Evolutionary conservation across 306 rosid species (phyloP), one percentile per base, ranked within the genome.

Genomic region (Dryas alaskensis): DNA sequence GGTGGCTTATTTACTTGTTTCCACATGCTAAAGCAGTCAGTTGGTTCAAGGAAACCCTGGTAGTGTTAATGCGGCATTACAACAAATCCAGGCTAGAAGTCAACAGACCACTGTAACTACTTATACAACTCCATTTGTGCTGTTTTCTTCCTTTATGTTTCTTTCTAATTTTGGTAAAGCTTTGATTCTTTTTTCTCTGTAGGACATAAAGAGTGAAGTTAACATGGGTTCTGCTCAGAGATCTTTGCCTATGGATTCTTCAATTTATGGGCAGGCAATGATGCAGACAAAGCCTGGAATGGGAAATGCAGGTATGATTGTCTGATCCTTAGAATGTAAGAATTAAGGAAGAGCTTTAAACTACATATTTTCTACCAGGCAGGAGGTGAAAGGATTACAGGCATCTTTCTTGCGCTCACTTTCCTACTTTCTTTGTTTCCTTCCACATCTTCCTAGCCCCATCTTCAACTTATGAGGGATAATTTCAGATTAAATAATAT

Each of bases 201-300:
- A 90, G 86, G 98, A 89, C 39, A 82, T 87, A 76, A 93, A 93
- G 88, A 22, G 80, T 53, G 98, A 93, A 65, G 88, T 86, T 77
- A 87, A 79, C 85, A 86, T 90, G 83, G 85, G 89, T 71, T 66
- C 87, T 42, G 77, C 84, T 81, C 98, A 86, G 84, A 83, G 97
- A 83, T 87, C 97, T 73, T 71, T 88, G 85, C 89, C 98, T 37
- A 78, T 87, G 90, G 98, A 93, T 80, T 80, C 94, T 76, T 86
- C 96, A 78, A 82, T 90, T 54, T 93, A 93, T 76, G 96, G 89
- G 51, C 93, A 86, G 80, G 93, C 92, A 66, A 86, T 85, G 80
- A 81, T 87, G 89, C 97, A 89, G 84, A 81, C 96, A 83, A 93
- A 86, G 82, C 85, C 93, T 77, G 97, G 97, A 81, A 74, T 90